phyloP scores from a whole-genome alignment of 2,329 filamentous ascomycete genomes.

The Colletotrichum eremochloae region DNA sequence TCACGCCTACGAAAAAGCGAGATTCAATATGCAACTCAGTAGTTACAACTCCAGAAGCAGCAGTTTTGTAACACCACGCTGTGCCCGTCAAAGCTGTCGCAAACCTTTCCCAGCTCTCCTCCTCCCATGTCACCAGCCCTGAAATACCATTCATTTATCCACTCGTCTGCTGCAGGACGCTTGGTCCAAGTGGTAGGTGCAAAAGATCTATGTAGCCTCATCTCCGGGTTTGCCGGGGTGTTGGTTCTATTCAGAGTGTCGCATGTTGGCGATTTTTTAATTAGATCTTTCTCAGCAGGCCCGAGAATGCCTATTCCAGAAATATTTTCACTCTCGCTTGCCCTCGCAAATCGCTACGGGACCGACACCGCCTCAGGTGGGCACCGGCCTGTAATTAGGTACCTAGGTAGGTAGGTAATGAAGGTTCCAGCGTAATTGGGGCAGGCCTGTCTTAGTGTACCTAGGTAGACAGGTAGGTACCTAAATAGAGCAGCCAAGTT shows the following conservation, averaged over 20 bases:
- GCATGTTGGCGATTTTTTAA: constrained; percentile 23
- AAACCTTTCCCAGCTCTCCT: not conserved
- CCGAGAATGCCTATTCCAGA: constrained; percentile 29
- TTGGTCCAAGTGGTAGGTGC: constrained; percentile 18
- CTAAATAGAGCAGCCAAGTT: not conserved
- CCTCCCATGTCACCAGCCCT: not conserved
- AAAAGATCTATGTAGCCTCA: constrained; percentile 34
- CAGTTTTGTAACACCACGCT: constrained; percentile 11
- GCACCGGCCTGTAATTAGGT: constrained; percentile 28
- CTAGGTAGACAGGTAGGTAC: no score
- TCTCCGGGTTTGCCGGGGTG: constrained; percentile 32
- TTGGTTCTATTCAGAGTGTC: constrained; percentile 14
- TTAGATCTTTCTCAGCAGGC: constrained; percentile 28
- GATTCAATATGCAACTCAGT: constrained; percentile 8
- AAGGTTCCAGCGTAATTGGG: constrained; percentile 22
- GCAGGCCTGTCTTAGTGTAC: not conserved
- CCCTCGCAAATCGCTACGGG: constrained; percentile 9
- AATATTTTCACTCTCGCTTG: constrained; percentile 38
- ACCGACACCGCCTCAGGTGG: constrained; percentile 37
- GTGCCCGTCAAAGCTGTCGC: constrained; percentile 15
- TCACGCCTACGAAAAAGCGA: constrained; percentile 11
- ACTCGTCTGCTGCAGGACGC: not conserved
- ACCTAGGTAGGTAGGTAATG: no score
- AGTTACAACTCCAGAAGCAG: constrained; percentile 13
- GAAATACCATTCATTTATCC: not conserved